Evolutionary conservation across 2,329 filamentous ascomycete genomes (phyloP), one percentile per base, ranked within the genome.

Genomic region (Mollisiaceae sp.): DNA sequence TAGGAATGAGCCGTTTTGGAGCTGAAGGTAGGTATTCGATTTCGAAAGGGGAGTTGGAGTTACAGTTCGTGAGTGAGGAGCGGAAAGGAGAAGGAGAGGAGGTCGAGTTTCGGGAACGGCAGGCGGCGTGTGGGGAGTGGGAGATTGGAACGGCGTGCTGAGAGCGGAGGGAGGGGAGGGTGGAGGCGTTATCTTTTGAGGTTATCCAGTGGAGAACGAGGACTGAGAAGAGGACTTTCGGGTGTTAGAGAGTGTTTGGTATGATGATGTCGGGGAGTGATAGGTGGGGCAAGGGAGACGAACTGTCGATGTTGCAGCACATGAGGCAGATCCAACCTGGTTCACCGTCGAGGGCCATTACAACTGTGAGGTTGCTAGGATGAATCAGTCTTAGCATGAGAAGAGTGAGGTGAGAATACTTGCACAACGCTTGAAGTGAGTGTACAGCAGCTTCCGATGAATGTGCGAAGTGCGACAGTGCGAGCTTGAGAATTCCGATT

Each of bases 301-400:
- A 75, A 87, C 86, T 83, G 72, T 90, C 87, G 67, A 82, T 81
- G 71, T 89, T 89, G 72, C 87, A 90, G 71, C 85, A 86, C 78
- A 88, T 86, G 4, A 90, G 80, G 69, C 86, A 90, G 2, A 90
- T 81, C 86, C 87, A 90, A 2, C 84, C 87, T 1, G 84, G 86
- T 72, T 89, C 87, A 14, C 87, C 87, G 27, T 85, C 76, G 1
- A 89, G 80, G 1, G 80, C 80, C 79, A 87, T 83, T 0, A 89
- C 76, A 0, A 89, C 81, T 2, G 83, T 82, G 2, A 90, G 75
- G 72, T 90, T 90, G 3, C 85, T 87, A 0, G 18, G 12, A 60
- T 14, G 6, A 5, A 20, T 64, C 39, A 66, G 32, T 52, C 15
- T 9, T 1, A 38, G 14, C 39, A 12, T 9, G 14, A 45, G 18